A percentile compares a stretch with the other conserved stretches of the same genome.
Evolutionary conservation across 2,329 filamentous ascomycete genomes (phyloP).

Genomic region (Cadophora malorum): DNA sequence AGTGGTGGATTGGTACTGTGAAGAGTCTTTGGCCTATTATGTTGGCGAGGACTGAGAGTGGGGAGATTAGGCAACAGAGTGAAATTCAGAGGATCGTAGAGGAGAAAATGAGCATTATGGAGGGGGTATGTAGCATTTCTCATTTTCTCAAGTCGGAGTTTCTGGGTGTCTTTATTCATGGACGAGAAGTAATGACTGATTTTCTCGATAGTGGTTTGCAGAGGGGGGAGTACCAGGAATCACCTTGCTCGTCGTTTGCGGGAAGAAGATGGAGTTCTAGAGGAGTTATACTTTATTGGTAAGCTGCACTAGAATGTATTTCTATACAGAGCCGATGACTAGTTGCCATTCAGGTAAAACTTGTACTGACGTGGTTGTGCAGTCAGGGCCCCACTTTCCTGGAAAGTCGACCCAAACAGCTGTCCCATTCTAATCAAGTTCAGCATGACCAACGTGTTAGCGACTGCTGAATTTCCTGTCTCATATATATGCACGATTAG

Average conservation of each 20-base stretch:
- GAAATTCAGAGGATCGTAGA: not conserved
- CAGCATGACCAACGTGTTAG: not conserved
- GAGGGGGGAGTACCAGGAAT: constrained; percentile 5
- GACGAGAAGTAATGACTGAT: not conserved
- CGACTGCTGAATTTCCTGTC: not conserved
- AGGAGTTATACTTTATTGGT: not conserved
- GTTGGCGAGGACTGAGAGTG: constrained; percentile 4
- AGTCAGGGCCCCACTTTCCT: no score
- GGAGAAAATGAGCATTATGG: constrained; percentile 12
- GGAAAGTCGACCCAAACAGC: no score
- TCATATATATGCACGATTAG: not conserved
- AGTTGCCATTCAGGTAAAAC: no score
- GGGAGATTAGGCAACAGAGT: not conserved
- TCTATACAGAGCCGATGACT: no score
- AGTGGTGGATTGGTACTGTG: constrained; percentile 14
- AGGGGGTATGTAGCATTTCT: not conserved
- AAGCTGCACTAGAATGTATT: not conserved
- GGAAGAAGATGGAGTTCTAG: constrained; percentile 13
- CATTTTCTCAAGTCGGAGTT: not conserved
- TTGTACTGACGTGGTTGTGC: no score
- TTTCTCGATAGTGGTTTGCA: not conserved
- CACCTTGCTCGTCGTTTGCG: constrained; percentile 1
- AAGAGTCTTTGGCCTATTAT: constrained; percentile 12
- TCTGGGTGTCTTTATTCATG: not conserved
- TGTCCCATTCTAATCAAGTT: no score